Base-by-base conservation (phyloP, 2,329 filamentous ascomycete species). In the Shiraia bambusicola region DNA sequence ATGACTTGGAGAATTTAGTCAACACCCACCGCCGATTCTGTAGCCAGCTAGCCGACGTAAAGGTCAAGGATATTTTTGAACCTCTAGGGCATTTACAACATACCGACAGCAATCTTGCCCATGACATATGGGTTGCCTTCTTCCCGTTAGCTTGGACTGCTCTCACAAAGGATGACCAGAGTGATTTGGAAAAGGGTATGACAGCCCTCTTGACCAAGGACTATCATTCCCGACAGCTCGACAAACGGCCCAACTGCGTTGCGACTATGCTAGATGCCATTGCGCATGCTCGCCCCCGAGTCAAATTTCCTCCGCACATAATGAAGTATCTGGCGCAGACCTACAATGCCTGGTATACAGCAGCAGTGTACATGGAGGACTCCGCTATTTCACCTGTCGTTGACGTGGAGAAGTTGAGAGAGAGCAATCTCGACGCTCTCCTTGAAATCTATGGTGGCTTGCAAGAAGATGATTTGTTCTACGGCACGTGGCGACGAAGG, bases 311-410 rank as follows among this genome's bases (percentile, higher is more conserved):
- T 6, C 89, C 93, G 0, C 93, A 98, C 61, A 89, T 97, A 27
- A 83, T 98, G 72, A 98, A 98, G 65, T 97, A 91, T 57, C 80
- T 94, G 41, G 92, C 90, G 14, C 88, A 88, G 66, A 95, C 89
- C 0, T 98, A 95, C 64, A 91, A 96, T 68, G 88, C 86, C 1
- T 98, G 93, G 94, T 98, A 98, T 65, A 91, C 89, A n/a, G 88
- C 88, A 11, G 79, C 95, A 15, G 84, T 86, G 11, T 91, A 93
- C 58, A 82, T 98, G 49, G 93, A 99, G 67, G 89, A 95, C 43
- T 83, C 87, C 19, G 90, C 89, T 7, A 85, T 95, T 60, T 83
- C 83, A 37, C 91, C 93, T 0, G 80, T 90, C 16, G 82, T 90
- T 28, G 91, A 97, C 58, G 95, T 91, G 1, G 75, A 87, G 1